Evolutionary conservation across 2,329 filamentous ascomycete species (phyloP), one percentile per base, ranked within the genome.

Genomic region (Ophiostoma fasciatum): DNA sequence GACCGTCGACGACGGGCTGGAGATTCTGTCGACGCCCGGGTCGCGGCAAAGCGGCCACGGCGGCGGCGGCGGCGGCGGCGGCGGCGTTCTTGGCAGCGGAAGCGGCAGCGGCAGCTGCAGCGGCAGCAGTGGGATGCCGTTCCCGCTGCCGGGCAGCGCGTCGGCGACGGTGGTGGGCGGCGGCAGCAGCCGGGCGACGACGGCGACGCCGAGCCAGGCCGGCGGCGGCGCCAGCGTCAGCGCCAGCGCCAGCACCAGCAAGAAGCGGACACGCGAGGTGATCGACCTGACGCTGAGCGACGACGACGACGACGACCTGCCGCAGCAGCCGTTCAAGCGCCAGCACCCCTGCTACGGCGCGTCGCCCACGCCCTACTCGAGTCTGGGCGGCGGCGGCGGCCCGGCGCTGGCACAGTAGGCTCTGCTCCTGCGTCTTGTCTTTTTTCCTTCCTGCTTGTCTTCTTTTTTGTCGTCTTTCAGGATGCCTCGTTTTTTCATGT

Each of bases 281-380:
- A 74, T 76, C 42, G 72, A 76, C 45, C 52, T 77, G 42, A 76
- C 71, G 1, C 50, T 71, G 7, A 71, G 66, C 32, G 68, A 71
- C 36, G 66, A 72, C 30, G 65, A 70, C 27, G 63, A 65, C 19
- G 44, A 46, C 17, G 39, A 33, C 5, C 25, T 29, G 14, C 59
- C 61, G 4, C 49, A 57, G 3, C 56, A 58, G 22, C 63, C 62
- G 8, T n/a, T n/a, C n/a, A n/a, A n/a, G n/a, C n/a, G n/a, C n/a
- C n/a, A n/a, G n/a, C n/a, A n/a, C n/a, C n/a, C n/a, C n/a, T n/a
- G n/a, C n/a, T n/a, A n/a, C n/a, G n/a, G n/a, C n/a, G n/a, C n/a
- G n/a, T n/a, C n/a, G n/a, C n/a, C n/a, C n/a, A n/a, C n/a, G n/a
- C n/a, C n/a, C n/a, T n/a, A n/a, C n/a, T n/a, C n/a, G n/a, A n/a